phyloP scores from a whole-genome alignment of 148 eudicot species.

The Dianthus caryophyllus region DNA sequence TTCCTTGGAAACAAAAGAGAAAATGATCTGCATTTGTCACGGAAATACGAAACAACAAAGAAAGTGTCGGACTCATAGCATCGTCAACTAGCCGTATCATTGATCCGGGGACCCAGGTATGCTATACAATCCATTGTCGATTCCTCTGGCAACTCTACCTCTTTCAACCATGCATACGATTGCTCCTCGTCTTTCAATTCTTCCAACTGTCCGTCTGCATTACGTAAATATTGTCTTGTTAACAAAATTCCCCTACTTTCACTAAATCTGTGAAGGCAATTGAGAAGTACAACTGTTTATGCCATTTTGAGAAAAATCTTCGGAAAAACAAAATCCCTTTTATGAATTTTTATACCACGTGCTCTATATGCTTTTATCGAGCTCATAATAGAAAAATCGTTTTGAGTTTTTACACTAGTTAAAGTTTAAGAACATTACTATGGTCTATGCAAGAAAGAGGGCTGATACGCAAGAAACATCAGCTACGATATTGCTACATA shows the following conservation, averaged over 20 bases:
- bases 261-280: not conserved
- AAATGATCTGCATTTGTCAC: not conserved
- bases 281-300: not conserved
- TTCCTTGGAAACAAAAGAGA: not conserved
- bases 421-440: no score
- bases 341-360: no score
- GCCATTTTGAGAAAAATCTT: no score
- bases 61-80: not conserved
- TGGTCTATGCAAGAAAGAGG: not conserved
- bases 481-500: not conserved
- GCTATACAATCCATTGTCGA: conserved; percentile 54
- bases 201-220: conserved; percentile 34
- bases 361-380: no score
- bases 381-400: no score
- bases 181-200: conserved; percentile 28
- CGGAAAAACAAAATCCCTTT: no score
- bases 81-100: conserved; percentile 26
- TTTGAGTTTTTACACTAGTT: no score
- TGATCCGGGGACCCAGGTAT: conserved; percentile 61
- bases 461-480: not conserved
- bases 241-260: not conserved
- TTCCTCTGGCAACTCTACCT: conserved; percentile 58
- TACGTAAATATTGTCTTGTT: not conserved
- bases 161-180: conserved; percentile 62
- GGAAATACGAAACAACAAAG: no score